A percentile compares a stretch with the other conserved stretches of the same genome.
Evolutionary conservation across 139 green algal genomes (phyloP).

Genomic region (Ostreobium quekettii): DNA sequence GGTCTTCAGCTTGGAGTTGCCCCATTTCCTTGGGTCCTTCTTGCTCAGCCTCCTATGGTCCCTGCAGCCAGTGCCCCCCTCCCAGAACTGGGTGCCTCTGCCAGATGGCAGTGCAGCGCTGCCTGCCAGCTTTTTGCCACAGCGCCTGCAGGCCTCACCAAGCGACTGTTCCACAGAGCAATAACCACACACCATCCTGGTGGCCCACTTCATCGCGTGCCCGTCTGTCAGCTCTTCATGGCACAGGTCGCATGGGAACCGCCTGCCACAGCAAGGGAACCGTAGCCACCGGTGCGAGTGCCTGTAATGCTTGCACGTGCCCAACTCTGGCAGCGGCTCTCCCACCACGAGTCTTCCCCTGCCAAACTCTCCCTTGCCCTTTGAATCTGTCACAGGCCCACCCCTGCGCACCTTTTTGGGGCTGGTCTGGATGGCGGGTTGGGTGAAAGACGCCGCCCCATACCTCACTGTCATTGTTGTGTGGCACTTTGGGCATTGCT

Average conservation of each 20-base stretch:
- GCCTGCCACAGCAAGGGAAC: slow-evolving; percentile 8
- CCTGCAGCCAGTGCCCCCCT: slow-evolving; percentile 5
- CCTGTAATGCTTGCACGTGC: slow-evolving; percentile 13
- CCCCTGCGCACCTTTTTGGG: neutral
- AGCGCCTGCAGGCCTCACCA: slow-evolving; percentile 17
- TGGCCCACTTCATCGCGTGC: slow-evolving; percentile 28
- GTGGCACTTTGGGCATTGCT: neutral
- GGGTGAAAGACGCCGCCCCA: neutral
- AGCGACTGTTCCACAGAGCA: slow-evolving; percentile 35
- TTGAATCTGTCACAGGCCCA: neutral
- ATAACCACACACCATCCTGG: slow-evolving; percentile 37
- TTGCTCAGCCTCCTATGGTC: neutral
- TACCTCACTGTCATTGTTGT: neutral
- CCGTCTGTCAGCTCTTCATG: slow-evolving; percentile 33
- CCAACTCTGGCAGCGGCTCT: slow-evolving; percentile 5
- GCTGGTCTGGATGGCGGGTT: too few species aligned
- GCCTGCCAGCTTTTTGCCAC: slow-evolving; percentile 26
- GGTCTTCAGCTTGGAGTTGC: slow-evolving; percentile 10
- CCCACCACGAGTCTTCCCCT: neutral
- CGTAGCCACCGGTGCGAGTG: neutral
- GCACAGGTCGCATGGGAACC: slow-evolving; percentile 40
- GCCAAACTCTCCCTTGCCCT: neutral
- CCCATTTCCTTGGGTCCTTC: neutral
- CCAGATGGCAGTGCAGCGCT: neutral
- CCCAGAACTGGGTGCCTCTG: neutral